Percentiles rank a stretch among this genome's conserved stretches.
phyloP scores from a whole-genome alignment of 371 early-diverging fungal genomes.

The Mortierella sp. region DNA sequence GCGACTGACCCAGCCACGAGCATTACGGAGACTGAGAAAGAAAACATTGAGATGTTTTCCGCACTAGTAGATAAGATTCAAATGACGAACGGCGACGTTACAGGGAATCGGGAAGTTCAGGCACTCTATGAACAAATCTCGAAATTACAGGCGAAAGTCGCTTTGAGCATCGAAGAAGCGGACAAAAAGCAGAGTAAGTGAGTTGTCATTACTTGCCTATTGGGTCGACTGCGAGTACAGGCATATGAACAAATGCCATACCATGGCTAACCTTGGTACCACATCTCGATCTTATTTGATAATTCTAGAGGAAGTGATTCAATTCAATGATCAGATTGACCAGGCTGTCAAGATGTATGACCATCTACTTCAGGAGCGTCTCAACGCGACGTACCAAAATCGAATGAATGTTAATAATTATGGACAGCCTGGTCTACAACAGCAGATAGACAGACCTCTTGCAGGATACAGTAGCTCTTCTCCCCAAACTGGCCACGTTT shows the following conservation, averaged over 20 bases:
- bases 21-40: slow-evolving; percentile 72
- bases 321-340: slow-evolving; percentile 81
- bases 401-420: slow-evolving; percentile 36
- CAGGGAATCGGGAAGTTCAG: slow-evolving; percentile 76
- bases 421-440: slow-evolving; percentile 20
- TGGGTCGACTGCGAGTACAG: background rate
- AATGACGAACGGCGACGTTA: slow-evolving; percentile 68
- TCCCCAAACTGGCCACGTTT: slow-evolving; percentile 13
- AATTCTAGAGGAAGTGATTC: slow-evolving; percentile 65
- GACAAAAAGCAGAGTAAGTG: slow-evolving; percentile 71
- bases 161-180: slow-evolving; percentile 74
- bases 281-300: background rate
- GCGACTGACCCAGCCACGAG: slow-evolving; percentile 33
- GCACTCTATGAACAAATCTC: slow-evolving; percentile 80
- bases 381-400: slow-evolving; percentile 58
- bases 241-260: background rate
- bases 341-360: slow-evolving; percentile 86
- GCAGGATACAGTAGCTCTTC: slow-evolving; percentile 6
- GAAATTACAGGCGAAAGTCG: slow-evolving; percentile 78
- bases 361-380: slow-evolving; percentile 78
- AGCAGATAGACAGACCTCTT: slow-evolving; percentile 14
- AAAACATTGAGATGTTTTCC: slow-evolving; percentile 78
- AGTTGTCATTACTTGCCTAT: background rate
- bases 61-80: slow-evolving; percentile 74
- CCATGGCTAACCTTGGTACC: background rate